Evolutionary conservation across 2,329 filamentous ascomycete genomes (phyloP), one percentile per base, ranked within the genome.

Genomic region (Endoconidiophora laricicola): DNA sequence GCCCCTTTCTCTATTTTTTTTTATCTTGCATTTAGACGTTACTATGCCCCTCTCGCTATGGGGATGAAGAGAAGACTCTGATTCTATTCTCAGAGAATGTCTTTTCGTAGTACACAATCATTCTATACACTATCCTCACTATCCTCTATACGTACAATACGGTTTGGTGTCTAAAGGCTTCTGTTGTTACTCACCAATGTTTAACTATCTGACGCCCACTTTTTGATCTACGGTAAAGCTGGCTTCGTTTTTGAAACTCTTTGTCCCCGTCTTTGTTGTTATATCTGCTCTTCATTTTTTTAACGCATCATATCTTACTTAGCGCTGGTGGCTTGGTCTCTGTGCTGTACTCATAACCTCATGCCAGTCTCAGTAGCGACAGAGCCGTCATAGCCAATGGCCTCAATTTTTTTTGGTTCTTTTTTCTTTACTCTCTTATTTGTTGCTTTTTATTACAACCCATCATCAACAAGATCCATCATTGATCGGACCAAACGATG

Each of bases 21-120:
- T 20, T 41, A 48, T 52, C 29, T 52, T 53, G 44, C 46, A 49
- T 46, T 53, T 53, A 53, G 51, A 53, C 51, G 47, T 52, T 41
- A 52, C 37, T 46, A 49, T 53, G 46, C 42, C 51, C 43, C 45
- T 52, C 36, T 52, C 33, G 41, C 44, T 50, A 45, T 50, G 39
- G 38, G 24, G 39, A 42, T 23, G 14, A 22, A 12, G 22, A 18
- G 24, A 18, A 22, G 14, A 18, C 33, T 16, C 14, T n/a, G 48
- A 18, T 45, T 36, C 44, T 39, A 44, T 47, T 52, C 18, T 48
- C 29, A 39, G 44, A 41, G 45, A 47, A 20, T 43, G 14, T 46
- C 38, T 44, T 48, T 48, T 44, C 22, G n/a, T 9, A 22, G 9
- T 37, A 22, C n/a, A 22, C 6, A 16, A 20, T 20, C 7, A 5